Conservation (phyloP, 2,329 filamentous ascomycete genomes). For the Phoma sp. region DNA sequence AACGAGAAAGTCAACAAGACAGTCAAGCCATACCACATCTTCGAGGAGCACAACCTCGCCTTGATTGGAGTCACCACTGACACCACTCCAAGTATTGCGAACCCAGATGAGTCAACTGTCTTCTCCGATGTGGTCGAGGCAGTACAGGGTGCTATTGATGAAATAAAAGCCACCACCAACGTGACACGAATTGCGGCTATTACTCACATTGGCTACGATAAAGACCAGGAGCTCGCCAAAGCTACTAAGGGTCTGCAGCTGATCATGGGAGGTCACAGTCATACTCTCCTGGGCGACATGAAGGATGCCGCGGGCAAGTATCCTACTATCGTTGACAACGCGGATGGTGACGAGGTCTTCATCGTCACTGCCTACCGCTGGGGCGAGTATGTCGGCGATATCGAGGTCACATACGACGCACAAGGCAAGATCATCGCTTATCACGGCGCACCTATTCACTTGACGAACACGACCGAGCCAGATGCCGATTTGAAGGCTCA, state of each 20-base stretch:
- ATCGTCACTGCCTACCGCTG: constrained; percentile 71
- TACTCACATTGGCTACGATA: constrained; percentile 71
- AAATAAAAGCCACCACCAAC: constrained; percentile 66
- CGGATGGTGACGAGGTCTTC: constrained; percentile 70
- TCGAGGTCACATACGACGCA: constrained; percentile 68
- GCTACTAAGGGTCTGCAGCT: constrained; percentile 69
- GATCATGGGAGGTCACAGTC: constrained; percentile 68
- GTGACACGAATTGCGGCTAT: constrained; percentile 70
- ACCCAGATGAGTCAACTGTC: constrained; percentile 62
- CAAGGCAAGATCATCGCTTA: constrained; percentile 68
- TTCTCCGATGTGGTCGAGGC: constrained; percentile 65
- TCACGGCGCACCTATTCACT: constrained; percentile 67
- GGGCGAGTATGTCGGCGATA: constrained; percentile 72
- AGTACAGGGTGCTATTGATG: constrained; percentile 66
- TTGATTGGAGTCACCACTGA: constrained; percentile 70
- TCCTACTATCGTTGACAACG: constrained; percentile 67
- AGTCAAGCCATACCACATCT: constrained; percentile 70
- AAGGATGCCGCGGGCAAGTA: constrained; percentile 64
- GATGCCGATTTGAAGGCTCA: constrained; percentile 64
- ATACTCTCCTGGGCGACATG: constrained; percentile 66
- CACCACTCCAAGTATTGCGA: constrained; percentile 64
- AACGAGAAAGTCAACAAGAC: constrained; percentile 65
- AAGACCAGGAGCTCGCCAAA: constrained; percentile 66
- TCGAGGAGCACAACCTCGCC: constrained; percentile 65
- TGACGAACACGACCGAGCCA: constrained; percentile 66